Base-by-base conservation (phyloP, 139 green algal species). In the Astrephomene gubernaculifera region DNA sequence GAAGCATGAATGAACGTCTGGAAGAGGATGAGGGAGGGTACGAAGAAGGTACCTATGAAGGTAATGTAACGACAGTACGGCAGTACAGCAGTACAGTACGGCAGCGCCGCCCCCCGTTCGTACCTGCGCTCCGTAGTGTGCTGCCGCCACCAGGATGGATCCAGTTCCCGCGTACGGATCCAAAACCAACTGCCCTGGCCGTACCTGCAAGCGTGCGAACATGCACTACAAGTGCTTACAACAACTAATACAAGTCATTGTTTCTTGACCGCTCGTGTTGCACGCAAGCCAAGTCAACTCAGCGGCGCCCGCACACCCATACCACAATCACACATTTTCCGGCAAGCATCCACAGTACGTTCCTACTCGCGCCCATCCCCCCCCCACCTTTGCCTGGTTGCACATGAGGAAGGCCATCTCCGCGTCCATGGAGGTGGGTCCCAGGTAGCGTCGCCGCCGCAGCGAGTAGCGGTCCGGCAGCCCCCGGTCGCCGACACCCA, bases 331-430 rank as follows among this genome's bases (percentile, higher is more conserved):
- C n/a, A n/a, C n/a, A n/a, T n/a, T n/a, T 24, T 10, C 53, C 53
- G 27, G 27, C 24, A 4, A 61, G 21, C 21, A 21, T n/a, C 5
- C 54, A 3, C 54, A 65, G 22, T 25, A 25, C 61, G 6, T 29
- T 29, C 64, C 64, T 2, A 12, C 31, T 17, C 39, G 24, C 69
- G 2, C 22, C 33, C 35, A 4, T 21, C 35, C 21, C 52, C 1
- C n/a, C 57, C 81, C 4, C 44, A 96, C 94, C 91, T 93, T 57
- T 2, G 83, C 97, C 87, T 94, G 87, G 91, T 98, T 98, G 82
- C 92, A 95, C 95, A 99, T 99, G 63, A 99, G 76, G 84, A 98
- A 95, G 27, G 97, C 92, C 87, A 99, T 93, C 92, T 99, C 97
- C 2, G 93, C 81, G 86, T 99, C 96, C 97, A 99, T 99, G 64